Evolutionary conservation across 2,329 filamentous ascomycete genomes (phyloP).

Genomic region (Fusarium albidum): DNA sequence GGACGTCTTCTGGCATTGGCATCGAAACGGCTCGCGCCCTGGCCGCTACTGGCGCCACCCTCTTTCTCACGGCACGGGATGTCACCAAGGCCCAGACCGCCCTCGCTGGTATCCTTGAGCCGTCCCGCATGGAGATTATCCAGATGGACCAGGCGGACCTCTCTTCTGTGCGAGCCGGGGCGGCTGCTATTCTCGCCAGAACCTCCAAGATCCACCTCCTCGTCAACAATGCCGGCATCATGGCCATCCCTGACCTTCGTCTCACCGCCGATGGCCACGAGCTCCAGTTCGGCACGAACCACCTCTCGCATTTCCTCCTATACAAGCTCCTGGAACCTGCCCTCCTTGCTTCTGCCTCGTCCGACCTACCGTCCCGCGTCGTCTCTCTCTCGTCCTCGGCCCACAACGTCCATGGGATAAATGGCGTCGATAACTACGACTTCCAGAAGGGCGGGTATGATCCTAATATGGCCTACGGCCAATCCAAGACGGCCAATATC

Average conservation of each 20-base stretch:
- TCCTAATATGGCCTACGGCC: slow-evolving; percentile 19
- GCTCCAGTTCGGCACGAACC: slow-evolving; percentile 40
- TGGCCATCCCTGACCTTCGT: slow-evolving; percentile 25
- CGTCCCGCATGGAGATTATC: slow-evolving; percentile 24
- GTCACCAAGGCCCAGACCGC: slow-evolving; percentile 29
- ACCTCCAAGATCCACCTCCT: slow-evolving; percentile 30
- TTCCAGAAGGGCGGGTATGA: slow-evolving; percentile 20
- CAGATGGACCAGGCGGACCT: slow-evolving; percentile 35
- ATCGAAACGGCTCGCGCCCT: slow-evolving; percentile 55
- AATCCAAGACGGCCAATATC: slow-evolving; percentile 34
- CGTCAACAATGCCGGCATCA: slow-evolving; percentile 36
- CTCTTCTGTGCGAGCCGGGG: slow-evolving; percentile 35
- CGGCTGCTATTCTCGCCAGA: slow-evolving; percentile 22
- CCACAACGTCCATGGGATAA: slow-evolving; percentile 41
- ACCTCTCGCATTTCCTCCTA: slow-evolving; percentile 39
- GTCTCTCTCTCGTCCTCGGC: slow-evolving; percentile 53
- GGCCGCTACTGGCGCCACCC: slow-evolving; percentile 44
- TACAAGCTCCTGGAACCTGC: slow-evolving; percentile 51
- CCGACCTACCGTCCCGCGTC: slow-evolving; percentile 53
- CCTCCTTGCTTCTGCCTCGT: slow-evolving; percentile 49
- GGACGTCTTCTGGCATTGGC: slow-evolving; percentile 52
- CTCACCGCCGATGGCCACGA: slow-evolving; percentile 36
- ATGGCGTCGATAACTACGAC: slow-evolving; percentile 22
- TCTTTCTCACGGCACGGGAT: slow-evolving; percentile 34
- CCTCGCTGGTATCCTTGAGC: slow-evolving; percentile 16